Conservation (phyloP, 768 basidiomycete genomes). For the Pulveroboletus sp. region DNA sequence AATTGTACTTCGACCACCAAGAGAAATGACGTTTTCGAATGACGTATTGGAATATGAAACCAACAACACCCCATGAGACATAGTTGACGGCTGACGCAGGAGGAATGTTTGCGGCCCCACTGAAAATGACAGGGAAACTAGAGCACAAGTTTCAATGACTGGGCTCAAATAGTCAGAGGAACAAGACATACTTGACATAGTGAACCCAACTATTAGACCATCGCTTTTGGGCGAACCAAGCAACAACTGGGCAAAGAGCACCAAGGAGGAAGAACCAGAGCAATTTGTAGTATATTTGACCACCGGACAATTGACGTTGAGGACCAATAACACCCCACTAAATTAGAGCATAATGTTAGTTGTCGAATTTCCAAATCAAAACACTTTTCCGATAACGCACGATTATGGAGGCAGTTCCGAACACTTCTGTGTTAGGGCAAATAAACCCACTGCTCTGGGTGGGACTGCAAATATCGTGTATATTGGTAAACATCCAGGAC, state of each 20-base stretch:
- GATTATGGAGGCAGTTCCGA: conserved; percentile 46
- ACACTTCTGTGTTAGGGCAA: conserved; percentile 38
- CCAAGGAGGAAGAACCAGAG: conserved; percentile 80
- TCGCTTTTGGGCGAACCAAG: conserved; percentile 48
- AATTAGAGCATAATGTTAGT: background rate
- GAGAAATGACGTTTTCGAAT: conserved; percentile 60
- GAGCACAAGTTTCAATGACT: too few relatives aligned
- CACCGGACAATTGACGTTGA: conserved; percentile 63
- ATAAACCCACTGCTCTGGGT: conserved; percentile 25
- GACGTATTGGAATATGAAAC: conserved; percentile 48
- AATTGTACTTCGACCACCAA: conserved; percentile 56
- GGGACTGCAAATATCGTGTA: conserved; percentile 30
- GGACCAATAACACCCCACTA: conserved; percentile 80
- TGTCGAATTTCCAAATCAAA: background rate
- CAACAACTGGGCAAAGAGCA: conserved; percentile 51
- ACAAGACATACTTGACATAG: too few relatives aligned
- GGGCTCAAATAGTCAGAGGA: too few relatives aligned
- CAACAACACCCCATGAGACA: too few relatives aligned
- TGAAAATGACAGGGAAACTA: too few relatives aligned
- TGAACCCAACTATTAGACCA: conserved; percentile 42
- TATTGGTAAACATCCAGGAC: conserved; percentile 17
- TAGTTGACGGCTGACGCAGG: too few relatives aligned
- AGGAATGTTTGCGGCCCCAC: too few relatives aligned
- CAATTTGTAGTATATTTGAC: conserved; percentile 59
- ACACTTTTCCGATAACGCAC: conserved; percentile 36